Percentiles rank a stretch among this genome's conserved stretches.
Evolutionary conservation across 495 filamentous ascomycete genomes (phyloP).

Genomic region (Trichoderma virens): DNA sequence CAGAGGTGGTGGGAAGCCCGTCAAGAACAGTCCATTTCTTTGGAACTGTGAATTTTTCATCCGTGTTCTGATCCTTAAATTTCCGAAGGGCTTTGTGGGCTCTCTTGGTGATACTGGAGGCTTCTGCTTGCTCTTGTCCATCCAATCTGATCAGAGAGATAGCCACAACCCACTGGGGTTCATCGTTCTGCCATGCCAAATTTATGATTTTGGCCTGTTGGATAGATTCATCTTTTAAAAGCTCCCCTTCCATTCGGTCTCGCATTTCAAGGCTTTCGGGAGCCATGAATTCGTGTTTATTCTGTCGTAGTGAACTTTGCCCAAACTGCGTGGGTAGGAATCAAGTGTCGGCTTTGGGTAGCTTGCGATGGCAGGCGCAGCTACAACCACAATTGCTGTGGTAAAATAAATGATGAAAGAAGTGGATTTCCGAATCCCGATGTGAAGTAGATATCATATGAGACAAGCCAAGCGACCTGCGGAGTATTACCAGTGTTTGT

Average conservation of each 20-base stretch:
- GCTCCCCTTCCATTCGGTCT: background rate
- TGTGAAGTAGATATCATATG: too few relatives aligned
- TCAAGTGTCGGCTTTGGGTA: background rate
- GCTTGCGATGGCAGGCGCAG: too few relatives aligned
- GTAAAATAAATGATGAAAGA: too few relatives aligned
- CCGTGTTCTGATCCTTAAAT: background rate
- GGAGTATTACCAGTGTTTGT: too few relatives aligned
- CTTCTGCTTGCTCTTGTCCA: background rate
- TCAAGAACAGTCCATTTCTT: background rate
- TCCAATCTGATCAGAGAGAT: background rate
- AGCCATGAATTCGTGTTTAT: background rate
- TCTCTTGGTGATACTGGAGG: background rate
- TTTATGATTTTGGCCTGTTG: background rate
- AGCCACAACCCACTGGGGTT: background rate
- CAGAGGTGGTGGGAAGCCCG: background rate
- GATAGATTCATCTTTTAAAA: background rate
- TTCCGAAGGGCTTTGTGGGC: background rate
- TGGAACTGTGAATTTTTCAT: background rate
- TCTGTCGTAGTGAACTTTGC: background rate
- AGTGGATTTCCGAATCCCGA: too few relatives aligned
- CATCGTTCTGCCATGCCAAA: background rate
- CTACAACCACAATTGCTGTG: too few relatives aligned
- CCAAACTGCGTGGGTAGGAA: background rate
- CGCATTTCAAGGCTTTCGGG: background rate
- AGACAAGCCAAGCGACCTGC: too few relatives aligned